Evolutionary conservation across 371 early-diverging fungal species (phyloP).

Genomic region (Mortierella sp.): DNA sequence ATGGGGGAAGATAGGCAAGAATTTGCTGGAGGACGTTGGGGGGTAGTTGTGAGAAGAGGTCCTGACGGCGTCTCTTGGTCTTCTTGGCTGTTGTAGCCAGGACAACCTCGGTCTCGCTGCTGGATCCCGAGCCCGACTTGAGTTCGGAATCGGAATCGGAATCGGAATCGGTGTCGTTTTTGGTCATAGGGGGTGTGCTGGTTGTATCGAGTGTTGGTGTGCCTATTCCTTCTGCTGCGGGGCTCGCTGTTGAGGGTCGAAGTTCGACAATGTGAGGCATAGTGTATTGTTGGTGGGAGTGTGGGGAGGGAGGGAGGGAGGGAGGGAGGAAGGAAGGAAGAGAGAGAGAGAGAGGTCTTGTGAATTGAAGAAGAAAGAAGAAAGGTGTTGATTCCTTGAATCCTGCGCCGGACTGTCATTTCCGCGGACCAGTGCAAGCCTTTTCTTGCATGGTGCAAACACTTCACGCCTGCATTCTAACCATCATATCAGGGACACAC

Average conservation of each 20-base stretch:
- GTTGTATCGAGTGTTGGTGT: constrained; percentile 1
- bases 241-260: constrained; percentile 37
- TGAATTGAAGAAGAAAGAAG: neutral
- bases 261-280: constrained; percentile 41
- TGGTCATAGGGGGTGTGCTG: neutral
- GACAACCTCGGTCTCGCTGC: neutral
- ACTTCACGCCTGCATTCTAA: no score
- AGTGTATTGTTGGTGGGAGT: neutral
- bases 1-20: constrained; percentile 36
- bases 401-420: no score
- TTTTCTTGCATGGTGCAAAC: no score
- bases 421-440: no score
- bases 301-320: neutral
- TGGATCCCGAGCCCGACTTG: no score
- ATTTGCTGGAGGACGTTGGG: constrained; percentile 30
- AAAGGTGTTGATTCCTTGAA: no score
- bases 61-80: constrained; percentile 14
- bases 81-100: neutral
- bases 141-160: no score
- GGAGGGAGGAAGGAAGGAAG: neutral
- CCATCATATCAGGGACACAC: no score
- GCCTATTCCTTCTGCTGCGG: constrained; percentile 36
- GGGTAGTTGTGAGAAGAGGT: constrained; percentile 35
- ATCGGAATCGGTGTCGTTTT: constrained; percentile 1
- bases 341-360: no score